Evolutionary conservation across 257 asterid species (phyloP).

Genomic region (Leptodermis oblonga): DNA sequence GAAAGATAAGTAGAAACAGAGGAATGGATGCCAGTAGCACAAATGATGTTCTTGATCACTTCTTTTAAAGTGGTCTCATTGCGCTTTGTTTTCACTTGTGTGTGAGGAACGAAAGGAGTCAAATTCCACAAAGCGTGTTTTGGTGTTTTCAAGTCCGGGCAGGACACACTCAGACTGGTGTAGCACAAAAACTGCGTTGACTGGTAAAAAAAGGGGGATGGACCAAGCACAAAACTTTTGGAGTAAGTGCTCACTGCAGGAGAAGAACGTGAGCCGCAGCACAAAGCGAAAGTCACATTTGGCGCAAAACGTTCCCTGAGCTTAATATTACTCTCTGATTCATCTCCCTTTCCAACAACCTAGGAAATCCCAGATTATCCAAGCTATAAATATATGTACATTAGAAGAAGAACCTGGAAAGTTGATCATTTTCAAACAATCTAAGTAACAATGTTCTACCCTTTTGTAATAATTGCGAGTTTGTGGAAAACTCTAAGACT

Average conservation of each 20-base stretch:
- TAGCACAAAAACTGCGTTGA: no score
- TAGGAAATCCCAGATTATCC: constrained; percentile 5
- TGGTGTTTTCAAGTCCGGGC: no score
- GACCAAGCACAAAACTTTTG: no score
- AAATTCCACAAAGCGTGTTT: background rate
- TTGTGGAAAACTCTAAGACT: no score
- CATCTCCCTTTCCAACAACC: constrained; percentile 34
- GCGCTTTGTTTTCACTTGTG: background rate
- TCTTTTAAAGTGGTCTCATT: no score
- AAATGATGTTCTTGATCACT: background rate
- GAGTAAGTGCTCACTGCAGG: constrained; percentile 58
- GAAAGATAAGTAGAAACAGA: no score
- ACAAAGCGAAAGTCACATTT: constrained; percentile 70
- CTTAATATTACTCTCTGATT: constrained; percentile 18
- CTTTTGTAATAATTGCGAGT: no score
- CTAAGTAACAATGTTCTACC: constrained; percentile 22
- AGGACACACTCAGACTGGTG: no score
- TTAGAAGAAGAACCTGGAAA: background rate
- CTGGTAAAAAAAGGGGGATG: no score
- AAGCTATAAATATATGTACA: no score
- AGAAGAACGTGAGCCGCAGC: constrained; percentile 87
- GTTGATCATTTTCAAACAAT: background rate
- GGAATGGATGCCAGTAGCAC: background rate
- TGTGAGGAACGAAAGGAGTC: background rate
- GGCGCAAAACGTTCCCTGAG: constrained; percentile 60